These are phyloP conservation scores for Penicillium paradoxum DNA, from an alignment of 495 filamentous ascomycete genomes.

Conservation along the genomic window DNA sequence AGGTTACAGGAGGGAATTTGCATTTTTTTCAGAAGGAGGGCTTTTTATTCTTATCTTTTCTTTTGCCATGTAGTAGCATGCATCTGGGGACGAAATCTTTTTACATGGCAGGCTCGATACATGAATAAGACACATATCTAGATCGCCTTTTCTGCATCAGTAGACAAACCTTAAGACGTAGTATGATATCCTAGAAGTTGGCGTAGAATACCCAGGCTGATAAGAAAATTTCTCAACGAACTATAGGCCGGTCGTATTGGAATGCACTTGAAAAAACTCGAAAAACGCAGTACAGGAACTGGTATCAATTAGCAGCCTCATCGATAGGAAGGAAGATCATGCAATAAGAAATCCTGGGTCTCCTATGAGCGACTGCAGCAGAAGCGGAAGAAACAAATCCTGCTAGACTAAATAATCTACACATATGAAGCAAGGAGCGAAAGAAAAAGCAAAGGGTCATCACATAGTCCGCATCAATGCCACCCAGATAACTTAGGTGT, in stretches of 20 bases:
- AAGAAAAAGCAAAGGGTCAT: constrained; percentile 10
- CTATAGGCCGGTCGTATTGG: no score
- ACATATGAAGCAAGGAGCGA: constrained; percentile 15
- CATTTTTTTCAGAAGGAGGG: not conserved
- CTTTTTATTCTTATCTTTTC: not conserved
- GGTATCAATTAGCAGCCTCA: constrained; percentile 20
- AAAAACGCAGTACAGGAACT: not conserved
- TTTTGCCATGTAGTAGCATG: not conserved
- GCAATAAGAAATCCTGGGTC: not conserved
- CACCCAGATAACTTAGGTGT: constrained; percentile 27
- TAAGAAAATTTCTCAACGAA: no score
- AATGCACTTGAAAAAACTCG: no score
- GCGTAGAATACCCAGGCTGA: no score
- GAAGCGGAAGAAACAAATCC: constrained; percentile 7
- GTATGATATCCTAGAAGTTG: no score
- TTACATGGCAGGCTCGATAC: not conserved
- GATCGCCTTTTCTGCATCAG: no score
- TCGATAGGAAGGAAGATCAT: not conserved
- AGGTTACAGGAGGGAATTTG: not conserved
- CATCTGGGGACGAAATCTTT: not conserved
- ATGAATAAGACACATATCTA: not conserved
- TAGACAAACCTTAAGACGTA: no score
- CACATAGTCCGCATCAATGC: constrained; percentile 14
- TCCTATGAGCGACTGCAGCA: not conserved
- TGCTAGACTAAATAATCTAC: constrained; percentile 25